Conservation (phyloP, 169 alveolate species). For the Babesia ovata region DNA sequence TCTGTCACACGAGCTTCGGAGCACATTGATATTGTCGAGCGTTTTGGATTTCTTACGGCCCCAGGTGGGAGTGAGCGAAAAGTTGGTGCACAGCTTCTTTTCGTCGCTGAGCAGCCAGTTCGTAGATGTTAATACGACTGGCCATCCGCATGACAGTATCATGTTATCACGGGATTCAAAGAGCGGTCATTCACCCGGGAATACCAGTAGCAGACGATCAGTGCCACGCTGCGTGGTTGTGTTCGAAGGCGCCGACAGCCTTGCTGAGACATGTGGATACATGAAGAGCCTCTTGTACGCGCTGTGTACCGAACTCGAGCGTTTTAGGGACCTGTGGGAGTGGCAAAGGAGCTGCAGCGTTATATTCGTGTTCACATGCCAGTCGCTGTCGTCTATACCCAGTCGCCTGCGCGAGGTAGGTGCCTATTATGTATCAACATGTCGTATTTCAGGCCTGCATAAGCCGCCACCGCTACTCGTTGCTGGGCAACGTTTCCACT, state of each 20-base stretch:
- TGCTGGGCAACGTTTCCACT: neutral
- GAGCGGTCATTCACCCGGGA: neutral
- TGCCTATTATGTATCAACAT: neutral
- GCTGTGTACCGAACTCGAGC: slow-evolving; percentile 32
- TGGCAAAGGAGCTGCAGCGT: slow-evolving; percentile 19
- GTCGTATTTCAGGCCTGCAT: neutral
- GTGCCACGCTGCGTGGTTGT: slow-evolving; percentile 43
- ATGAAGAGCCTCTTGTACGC: slow-evolving; percentile 35
- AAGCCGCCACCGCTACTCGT: neutral
- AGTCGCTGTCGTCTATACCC: slow-evolving; percentile 17
- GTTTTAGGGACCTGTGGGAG: slow-evolving; percentile 11
- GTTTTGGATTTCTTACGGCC: slow-evolving; percentile 45
- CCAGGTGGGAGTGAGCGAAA: slow-evolving; percentile 53
- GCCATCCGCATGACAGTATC: neutral
- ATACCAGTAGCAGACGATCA: neutral
- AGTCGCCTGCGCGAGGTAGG: slow-evolving; percentile 37
- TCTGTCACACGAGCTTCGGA: slow-evolving; percentile 46
- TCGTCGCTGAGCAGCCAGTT: slow-evolving; percentile 29
- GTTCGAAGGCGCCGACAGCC: slow-evolving; percentile 40
- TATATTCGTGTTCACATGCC: slow-evolving; percentile 48
- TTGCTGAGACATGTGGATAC: slow-evolving; percentile 21
- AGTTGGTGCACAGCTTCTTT: slow-evolving; percentile 45
- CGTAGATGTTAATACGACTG: neutral
- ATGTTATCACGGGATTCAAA: neutral
- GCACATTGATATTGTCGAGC: slow-evolving; percentile 10